Evolutionary conservation across 192 early-diverging fungal genomes (phyloP).

Genomic region (Anaeromyces robustus): DNA sequence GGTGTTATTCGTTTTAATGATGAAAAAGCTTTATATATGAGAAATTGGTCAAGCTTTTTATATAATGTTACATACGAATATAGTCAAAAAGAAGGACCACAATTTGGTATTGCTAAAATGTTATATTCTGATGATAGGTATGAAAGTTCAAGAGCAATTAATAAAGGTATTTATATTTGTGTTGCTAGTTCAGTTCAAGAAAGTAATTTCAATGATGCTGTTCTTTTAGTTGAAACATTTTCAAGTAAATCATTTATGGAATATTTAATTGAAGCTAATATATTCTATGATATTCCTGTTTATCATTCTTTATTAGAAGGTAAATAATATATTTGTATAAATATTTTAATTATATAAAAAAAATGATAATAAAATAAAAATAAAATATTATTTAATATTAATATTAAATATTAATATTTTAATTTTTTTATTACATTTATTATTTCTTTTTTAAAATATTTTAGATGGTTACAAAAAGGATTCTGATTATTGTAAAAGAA

Average conservation of each 20-base stretch:
- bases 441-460: too few species aligned
- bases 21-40: neutral
- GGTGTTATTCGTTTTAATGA: neutral
- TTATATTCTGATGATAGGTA: neutral
- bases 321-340: neutral
- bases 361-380: neutral
- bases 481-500: neutral
- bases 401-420: too few species aligned
- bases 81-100: neutral
- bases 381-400: neutral
- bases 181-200: neutral
- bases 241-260: neutral
- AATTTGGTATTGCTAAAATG: neutral
- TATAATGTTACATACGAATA: neutral
- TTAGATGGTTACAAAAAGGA: neutral
- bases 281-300: neutral
- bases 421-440: too few species aligned
- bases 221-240: neutral
- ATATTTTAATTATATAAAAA: neutral
- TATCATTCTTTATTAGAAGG: neutral
- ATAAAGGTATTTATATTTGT: neutral
- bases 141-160: neutral
- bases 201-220: neutral
- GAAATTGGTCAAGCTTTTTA: neutral
- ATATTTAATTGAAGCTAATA: neutral